A percentile compares a stretch with the other conserved stretches of the same genome.
phyloP scores from a whole-genome alignment of 1,284 basidiomycete genomes.

The Cryptococcus sp. region DNA sequence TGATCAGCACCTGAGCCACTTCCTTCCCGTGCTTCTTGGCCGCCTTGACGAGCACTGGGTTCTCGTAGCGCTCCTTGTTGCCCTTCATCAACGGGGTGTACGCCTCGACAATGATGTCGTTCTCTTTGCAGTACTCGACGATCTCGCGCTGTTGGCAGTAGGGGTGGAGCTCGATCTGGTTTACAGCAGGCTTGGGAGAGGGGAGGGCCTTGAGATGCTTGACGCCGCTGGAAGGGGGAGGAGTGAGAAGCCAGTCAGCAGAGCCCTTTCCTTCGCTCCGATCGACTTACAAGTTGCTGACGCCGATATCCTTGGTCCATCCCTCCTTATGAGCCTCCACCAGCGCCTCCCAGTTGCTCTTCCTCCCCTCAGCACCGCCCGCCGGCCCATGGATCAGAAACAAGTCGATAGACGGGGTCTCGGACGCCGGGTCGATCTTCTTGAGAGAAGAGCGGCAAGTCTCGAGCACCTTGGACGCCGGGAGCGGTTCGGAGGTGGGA shows the following conservation, averaged over 20 bases:
- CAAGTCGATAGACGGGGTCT: conserved; percentile 12
- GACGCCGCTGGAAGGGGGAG: conserved; percentile 55
- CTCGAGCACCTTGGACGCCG: conserved; percentile 53
- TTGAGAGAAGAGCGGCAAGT: conserved; percentile 21
- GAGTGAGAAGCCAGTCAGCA: not conserved
- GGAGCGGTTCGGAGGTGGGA: conserved; percentile 56
- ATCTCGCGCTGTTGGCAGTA: conserved; percentile 76
- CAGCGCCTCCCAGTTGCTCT: conserved; percentile 16
- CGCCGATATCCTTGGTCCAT: conserved; percentile 66
- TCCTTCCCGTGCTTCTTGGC: conserved; percentile 62
- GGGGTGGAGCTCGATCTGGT: conserved; percentile 84
- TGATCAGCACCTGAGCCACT: conserved; percentile 68
- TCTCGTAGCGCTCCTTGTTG: conserved; percentile 2
- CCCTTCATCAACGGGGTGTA: conserved; percentile 68
- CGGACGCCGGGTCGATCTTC: conserved; percentile 17
- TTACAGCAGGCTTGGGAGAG: conserved; percentile 65
- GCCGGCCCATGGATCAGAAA: conserved; percentile 13
- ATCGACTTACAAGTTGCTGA: conserved; percentile 65
- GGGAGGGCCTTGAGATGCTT: conserved; percentile 75
- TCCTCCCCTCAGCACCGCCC: conserved; percentile 12
- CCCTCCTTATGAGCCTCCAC: conserved; percentile 55
- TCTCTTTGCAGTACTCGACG: conserved; percentile 65
- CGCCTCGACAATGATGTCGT: conserved; percentile 70
- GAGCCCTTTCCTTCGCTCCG: not conserved
- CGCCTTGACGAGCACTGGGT: conserved; percentile 34